Base-by-base conservation (phyloP, 1,139 yeast species). In the Suhomyces kunorum region DNA sequence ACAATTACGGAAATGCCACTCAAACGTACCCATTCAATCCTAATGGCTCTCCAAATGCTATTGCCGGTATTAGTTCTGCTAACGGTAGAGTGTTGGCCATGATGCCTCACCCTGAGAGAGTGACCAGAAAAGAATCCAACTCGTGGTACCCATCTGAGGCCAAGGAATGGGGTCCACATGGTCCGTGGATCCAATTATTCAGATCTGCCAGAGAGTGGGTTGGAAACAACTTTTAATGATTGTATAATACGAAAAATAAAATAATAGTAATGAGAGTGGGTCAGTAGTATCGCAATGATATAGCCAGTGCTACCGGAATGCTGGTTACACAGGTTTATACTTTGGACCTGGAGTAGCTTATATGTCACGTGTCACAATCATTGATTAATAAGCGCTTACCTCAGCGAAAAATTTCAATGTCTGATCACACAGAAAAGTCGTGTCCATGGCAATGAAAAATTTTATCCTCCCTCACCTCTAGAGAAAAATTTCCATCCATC, bases 41-140 rank as follows among this genome's bases (percentile, higher is more conserved):
- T 44, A 94, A 94, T 65, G 99, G 99, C 29, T 87, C 97, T 15
- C 88, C 94, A 34, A 78, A 78, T 40, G 98, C 96, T 66, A 87
- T 94, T 57, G 87, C 97, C 31, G 99, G 97, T 74, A 80, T 94
- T 46, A 76, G 86, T 48, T 81, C 92, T 38, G 87, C 86, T 42
- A 87, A 87, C 58, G 98, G 98, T 51, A 82, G 98, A 64, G 97
- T 94, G 4, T 73, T 94, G 56, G 98, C 98, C 3, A 81, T 94
- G 89, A 94, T 94, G 99, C 99, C 99, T 34, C 99, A 94, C 62
- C 98, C 99, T 18, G 99, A 94, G 68, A 87, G 99, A 71, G 94
- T 88, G 35, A 77, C 84, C 44, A 79, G 96, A 68, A 71, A 81
- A 59, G 96, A 87, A 64, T 73, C 95, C 45, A 90, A 90, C 69